These are phyloP conservation scores for Plenodomus biglobosus DNA, from an alignment of 2,329 filamentous ascomycete species.

Conservation along the genomic window DNA sequence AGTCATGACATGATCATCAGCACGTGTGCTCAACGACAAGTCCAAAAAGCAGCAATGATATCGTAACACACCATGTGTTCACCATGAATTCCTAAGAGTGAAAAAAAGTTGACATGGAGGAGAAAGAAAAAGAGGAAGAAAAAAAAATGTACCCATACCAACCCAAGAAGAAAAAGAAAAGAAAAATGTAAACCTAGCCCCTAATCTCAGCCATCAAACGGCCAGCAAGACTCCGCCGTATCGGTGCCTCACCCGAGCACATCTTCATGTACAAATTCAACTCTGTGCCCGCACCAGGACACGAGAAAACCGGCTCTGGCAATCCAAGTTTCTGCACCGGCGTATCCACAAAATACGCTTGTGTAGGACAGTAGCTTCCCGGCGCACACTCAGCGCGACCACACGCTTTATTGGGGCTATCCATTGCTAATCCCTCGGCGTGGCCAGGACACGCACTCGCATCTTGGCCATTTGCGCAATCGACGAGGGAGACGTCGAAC, in stretches of 20 bases:
- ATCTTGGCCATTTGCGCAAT: conserved; percentile 27
- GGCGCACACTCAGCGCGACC: conserved; percentile 15
- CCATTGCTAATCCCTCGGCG: conserved; percentile 23
- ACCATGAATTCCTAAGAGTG: no score
- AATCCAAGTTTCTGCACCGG: conserved; percentile 25
- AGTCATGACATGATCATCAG: no score
- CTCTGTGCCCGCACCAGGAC: conserved; percentile 14
- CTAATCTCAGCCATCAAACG: conserved; percentile 8
- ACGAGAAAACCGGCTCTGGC: conserved; percentile 28
- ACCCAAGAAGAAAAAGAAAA: no score
- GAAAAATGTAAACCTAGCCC: background rate
- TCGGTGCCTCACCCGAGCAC: conserved; percentile 19
- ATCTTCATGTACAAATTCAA: conserved; percentile 27
- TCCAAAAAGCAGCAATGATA: no score
- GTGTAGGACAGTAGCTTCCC: conserved; percentile 28
- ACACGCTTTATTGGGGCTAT: conserved; percentile 14
- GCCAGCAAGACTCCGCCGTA: conserved; percentile 32
- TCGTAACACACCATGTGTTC: no score
- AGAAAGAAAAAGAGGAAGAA: no score
- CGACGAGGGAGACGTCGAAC: conserved; percentile 35
- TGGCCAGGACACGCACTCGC: conserved; percentile 26
- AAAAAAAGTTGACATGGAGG: no score
- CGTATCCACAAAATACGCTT: conserved; percentile 28
- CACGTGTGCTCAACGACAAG: no score
- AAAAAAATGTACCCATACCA: no score